Evolutionary conservation across 768 basidiomycete genomes (phyloP), one percentile per base, ranked within the genome.

Genomic region (Termitomyces sp.): DNA sequence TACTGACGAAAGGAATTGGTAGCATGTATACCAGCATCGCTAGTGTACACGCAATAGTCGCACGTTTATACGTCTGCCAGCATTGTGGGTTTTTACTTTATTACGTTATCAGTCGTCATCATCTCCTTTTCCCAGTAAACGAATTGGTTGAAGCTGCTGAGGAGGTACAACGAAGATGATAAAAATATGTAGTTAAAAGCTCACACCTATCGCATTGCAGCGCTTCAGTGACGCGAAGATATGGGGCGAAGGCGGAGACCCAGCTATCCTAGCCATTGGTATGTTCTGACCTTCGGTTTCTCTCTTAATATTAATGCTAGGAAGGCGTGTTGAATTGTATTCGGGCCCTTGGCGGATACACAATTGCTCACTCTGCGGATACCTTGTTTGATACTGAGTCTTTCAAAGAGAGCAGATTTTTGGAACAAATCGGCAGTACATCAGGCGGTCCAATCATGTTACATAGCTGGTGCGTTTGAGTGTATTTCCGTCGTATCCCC

Each of bases 1-100:
- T 7, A 7, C 26, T 39, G 26, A 55, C 34, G 47, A 41, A 31
- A 41, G 57, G 33, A 53, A 18, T 55, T 46, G 37, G 13, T 54
- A 88, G 87, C 16, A 75, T 85, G 12, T 88, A 85, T 66, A 83
- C 83, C 3, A 79, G 79, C 60, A 83, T 87, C 58, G 80, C 83
- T 5, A 79, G 70, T 56, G 78, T 87, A 12, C 83, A 87, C 64
- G 68, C 73, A 3, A 70, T 85, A 33, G 68, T 81, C 22, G 81
- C 79, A 7, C 78, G 79, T 47, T 70, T 88, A 3, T 87, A 77
- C 63, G 77, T 84, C 13, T 81, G 85, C 62, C 83, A 87, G 51
- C 82, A 86, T 64, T 63, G 86, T 86, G 66, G 64, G 85, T 73
- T 45, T 15, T n/a, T 34, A 16, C 18, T 15, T 28, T 18, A 20